phyloP scores from a whole-genome alignment of 176 grass and related monocot genomes.

The Cenchrus fungigraminus region DNA sequence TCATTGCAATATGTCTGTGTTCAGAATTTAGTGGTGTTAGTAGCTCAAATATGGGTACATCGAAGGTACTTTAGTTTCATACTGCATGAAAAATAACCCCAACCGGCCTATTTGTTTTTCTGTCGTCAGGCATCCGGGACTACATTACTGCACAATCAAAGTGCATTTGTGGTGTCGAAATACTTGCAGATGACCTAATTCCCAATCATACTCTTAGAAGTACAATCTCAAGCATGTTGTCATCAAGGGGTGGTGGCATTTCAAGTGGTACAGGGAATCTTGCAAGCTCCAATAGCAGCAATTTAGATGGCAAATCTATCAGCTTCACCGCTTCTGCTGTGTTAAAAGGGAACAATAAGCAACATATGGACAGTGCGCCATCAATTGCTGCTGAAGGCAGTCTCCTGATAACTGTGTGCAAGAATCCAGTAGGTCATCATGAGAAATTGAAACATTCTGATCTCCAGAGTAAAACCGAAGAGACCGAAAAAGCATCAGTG shows the following conservation, averaged over 20 bases:
- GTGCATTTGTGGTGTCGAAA: conserved; percentile 40
- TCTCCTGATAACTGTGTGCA: background rate
- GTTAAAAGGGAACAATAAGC: conserved; percentile 2
- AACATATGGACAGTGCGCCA: background rate
- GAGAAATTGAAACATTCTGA: background rate
- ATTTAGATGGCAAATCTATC: conserved; percentile 14
- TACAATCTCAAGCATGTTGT: conserved; percentile 33
- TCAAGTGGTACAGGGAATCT: conserved; percentile 23
- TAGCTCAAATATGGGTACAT: background rate
- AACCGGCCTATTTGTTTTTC: conserved; percentile 11
- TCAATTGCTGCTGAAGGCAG: conserved; percentile 13
- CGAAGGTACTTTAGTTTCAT: background rate
- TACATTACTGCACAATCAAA: conserved; percentile 27
- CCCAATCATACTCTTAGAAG: conserved; percentile 46
- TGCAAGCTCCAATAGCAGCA: background rate
- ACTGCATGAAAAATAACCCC: background rate
- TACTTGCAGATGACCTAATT: conserved; percentile 43
- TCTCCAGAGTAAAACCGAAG: conserved; percentile 8
- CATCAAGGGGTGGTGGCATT: background rate
- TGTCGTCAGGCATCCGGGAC: conserved; percentile 40
- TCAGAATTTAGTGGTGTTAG: background rate
- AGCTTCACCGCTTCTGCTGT: background rate
- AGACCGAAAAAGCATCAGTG: background rate
- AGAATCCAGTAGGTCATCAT: background rate
- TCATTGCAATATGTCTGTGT: background rate